Conservation (phyloP, 2,329 filamentous ascomycete species). For the Ampelomyces quisqualis region DNA sequence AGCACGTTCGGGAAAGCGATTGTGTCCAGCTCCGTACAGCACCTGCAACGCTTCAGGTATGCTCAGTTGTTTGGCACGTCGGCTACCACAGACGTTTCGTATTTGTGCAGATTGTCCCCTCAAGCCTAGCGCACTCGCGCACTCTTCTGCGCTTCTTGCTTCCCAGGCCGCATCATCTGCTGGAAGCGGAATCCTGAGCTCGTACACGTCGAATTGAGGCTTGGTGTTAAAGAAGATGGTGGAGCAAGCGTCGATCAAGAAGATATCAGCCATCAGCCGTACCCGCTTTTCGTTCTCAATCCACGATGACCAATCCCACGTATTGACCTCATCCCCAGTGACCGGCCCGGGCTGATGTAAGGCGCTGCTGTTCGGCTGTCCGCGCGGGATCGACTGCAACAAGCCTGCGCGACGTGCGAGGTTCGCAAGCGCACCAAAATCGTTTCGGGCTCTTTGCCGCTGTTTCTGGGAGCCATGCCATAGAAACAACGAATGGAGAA, state of each 20-base stretch:
- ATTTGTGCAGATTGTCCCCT: conserved; percentile 58
- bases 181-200: conserved; percentile 68
- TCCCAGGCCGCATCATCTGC: conserved; percentile 75
- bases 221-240: conserved; percentile 71
- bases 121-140: conserved; percentile 65
- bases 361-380: conserved; percentile 55
- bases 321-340: conserved; percentile 48
- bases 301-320: conserved; percentile 68
- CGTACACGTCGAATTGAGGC: conserved; percentile 63
- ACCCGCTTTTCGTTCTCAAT: conserved; percentile 70
- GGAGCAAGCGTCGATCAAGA: conserved; percentile 64
- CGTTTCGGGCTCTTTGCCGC: conserved; percentile 61
- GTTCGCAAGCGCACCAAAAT: conserved; percentile 59
- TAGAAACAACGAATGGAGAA: conserved; percentile 62
- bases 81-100: conserved; percentile 64
- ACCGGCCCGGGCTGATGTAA: conserved; percentile 59
- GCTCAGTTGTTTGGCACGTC: conserved; percentile 64
- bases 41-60: conserved; percentile 63
- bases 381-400: conserved; percentile 54
- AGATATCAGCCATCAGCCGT: conserved; percentile 65
- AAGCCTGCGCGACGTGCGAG: conserved; percentile 61
- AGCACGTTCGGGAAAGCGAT: conserved; percentile 61
- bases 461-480: conserved; percentile 71
- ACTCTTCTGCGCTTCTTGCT: conserved; percentile 59
- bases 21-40: conserved; percentile 59